Percentiles rank a stretch among this genome's conserved stretches.
Evolutionary conservation across 2,329 filamentous ascomycete species (phyloP).

Genomic region (Talaromyces sp.): DNA sequence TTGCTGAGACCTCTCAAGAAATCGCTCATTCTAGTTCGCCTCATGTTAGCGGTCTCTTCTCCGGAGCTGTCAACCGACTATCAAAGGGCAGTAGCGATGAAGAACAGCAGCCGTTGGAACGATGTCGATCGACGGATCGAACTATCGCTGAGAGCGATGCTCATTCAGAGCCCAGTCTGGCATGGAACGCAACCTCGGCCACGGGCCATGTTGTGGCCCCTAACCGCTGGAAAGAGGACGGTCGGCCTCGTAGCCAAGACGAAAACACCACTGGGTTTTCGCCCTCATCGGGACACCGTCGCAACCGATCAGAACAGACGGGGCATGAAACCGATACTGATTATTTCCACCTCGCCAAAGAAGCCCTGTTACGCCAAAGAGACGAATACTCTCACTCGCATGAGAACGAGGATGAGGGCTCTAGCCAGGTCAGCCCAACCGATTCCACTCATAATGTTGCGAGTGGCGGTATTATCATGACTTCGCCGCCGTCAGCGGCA

Average conservation of each 20-base stretch:
- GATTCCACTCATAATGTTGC: constrained; percentile 8
- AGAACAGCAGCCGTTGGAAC: constrained; percentile 33
- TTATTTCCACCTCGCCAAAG: constrained; percentile 31
- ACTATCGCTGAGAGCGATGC: constrained; percentile 30
- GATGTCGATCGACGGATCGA: constrained; percentile 30
- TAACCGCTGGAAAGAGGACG: constrained; percentile 23
- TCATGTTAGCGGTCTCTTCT: constrained; percentile 35
- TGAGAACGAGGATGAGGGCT: neutral
- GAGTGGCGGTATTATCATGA: constrained; percentile 23
- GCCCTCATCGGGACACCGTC: constrained; percentile 24
- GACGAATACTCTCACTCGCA: constrained; percentile 12
- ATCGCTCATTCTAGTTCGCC: constrained; percentile 28
- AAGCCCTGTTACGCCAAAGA: constrained; percentile 28
- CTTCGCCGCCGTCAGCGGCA: constrained; percentile 39
- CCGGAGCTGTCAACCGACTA: constrained; percentile 32
- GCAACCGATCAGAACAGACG: constrained; percentile 34
- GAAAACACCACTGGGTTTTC: neutral
- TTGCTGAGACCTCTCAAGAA: neutral
- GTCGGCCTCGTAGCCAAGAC: constrained; percentile 8
- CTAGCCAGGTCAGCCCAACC: constrained; percentile 2
- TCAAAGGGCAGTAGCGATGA: constrained; percentile 28
- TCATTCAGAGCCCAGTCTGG: constrained; percentile 40
- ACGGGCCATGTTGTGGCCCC: constrained; percentile 39
- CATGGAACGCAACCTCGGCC: constrained; percentile 41
- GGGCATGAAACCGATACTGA: constrained; percentile 26